Evolutionary conservation across 176 grass and related monocot species (phyloP).

Genomic region (Saccharum spontaneum): DNA sequence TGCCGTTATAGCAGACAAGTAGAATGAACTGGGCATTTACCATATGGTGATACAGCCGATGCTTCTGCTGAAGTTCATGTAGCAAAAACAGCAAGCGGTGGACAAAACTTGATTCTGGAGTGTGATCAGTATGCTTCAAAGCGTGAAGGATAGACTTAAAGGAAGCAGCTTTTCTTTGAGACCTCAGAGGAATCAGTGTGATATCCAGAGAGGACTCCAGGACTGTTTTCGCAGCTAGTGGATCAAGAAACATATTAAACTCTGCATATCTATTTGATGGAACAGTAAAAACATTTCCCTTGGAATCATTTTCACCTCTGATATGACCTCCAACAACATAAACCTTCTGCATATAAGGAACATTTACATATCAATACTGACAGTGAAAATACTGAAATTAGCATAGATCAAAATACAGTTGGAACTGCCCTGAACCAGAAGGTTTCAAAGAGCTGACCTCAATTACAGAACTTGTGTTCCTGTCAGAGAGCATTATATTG

Average conservation of each 20-base stretch:
- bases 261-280: conserved; percentile 64
- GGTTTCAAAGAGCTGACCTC: conserved; percentile 38
- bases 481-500: conserved; percentile 64
- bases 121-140: conserved; percentile 36
- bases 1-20: not conserved
- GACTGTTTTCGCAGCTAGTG: conserved; percentile 63
- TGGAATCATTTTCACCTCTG: conserved; percentile 39
- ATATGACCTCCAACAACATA: conserved; percentile 69
- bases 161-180: conserved; percentile 63
- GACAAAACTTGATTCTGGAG: conserved; percentile 68
- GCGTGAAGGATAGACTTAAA: conserved; percentile 45
- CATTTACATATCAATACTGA: conserved; percentile 12
- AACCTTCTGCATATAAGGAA: conserved; percentile 50
- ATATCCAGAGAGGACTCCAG: conserved; percentile 57
- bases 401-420: not conserved
- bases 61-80: conserved; percentile 53
- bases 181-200: conserved; percentile 62
- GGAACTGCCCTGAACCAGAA: conserved; percentile 11
- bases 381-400: not conserved
- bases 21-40: conserved; percentile 27
- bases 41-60: conserved; percentile 60
- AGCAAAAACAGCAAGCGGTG: conserved; percentile 45
- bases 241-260: conserved; percentile 90
- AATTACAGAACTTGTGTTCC: conserved; percentile 43
- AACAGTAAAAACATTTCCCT: conserved; percentile 76